Percentiles rank a stretch among this genome's conserved stretches.
These are phyloP conservation scores for Ganoderma multipileum DNA, from an alignment of 1,284 basidiomycete genomes.

Conservation along the genomic window DNA sequence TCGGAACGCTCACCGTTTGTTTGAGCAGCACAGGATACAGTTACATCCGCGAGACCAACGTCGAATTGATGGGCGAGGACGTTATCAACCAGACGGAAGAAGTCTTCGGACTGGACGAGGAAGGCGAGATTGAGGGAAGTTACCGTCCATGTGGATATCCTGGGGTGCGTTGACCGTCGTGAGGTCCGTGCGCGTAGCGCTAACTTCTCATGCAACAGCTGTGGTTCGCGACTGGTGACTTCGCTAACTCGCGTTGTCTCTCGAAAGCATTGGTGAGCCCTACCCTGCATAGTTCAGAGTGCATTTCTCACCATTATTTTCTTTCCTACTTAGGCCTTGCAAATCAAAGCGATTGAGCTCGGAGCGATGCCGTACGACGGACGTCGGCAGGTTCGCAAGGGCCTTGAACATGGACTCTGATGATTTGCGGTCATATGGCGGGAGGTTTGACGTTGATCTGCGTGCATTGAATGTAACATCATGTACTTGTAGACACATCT, in stretches of 20 bases:
- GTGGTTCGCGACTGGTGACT: conserved; percentile 26
- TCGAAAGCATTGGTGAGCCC: conserved; percentile 25
- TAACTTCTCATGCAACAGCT: conserved; percentile 2
- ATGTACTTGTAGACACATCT: background rate
- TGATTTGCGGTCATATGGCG: background rate
- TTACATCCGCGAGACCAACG: conserved; percentile 26
- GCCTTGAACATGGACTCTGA: background rate
- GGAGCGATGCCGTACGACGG: conserved; percentile 15
- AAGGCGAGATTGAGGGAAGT: conserved; percentile 56
- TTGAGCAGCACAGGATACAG: conserved; percentile 20
- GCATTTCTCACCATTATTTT: background rate
- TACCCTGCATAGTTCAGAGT: too few relatives aligned
- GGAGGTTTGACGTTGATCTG: background rate
- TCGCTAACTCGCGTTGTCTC: conserved; percentile 25
- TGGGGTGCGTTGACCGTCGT: conserved; percentile 16
- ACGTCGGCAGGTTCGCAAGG: background rate
- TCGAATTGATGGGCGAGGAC: conserved; percentile 52
- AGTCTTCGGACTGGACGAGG: conserved; percentile 62
- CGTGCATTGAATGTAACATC: background rate
- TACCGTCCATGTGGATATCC: conserved; percentile 45
- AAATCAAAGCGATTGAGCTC: conserved; percentile 19
- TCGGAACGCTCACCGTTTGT: background rate
- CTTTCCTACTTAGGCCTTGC: conserved; percentile 6
- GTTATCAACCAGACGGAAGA: conserved; percentile 51
- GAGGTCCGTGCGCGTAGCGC: background rate